These are phyloP conservation scores for Irpex sp. DNA, from an alignment of 1,284 basidiomycete genomes.

Conservation along the genomic window DNA sequence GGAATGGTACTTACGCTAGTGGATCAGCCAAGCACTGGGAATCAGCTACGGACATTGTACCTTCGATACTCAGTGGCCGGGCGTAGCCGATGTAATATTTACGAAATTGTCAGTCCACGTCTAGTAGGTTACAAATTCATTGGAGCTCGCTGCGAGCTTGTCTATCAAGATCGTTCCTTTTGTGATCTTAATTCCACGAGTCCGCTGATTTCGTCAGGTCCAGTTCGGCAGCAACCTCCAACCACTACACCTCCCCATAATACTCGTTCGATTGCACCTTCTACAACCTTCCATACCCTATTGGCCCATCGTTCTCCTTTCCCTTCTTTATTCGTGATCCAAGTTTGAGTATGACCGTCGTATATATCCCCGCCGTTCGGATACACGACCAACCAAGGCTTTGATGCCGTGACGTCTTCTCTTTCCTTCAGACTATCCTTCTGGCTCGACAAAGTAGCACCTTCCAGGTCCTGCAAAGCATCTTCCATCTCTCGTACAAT, in stretches of 20 bases:
- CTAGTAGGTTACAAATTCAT: too few relatives aligned
- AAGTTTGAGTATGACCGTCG: constrained; percentile 45
- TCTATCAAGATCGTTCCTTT: not conserved
- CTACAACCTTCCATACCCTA: constrained; percentile 30
- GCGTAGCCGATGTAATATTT: too few relatives aligned
- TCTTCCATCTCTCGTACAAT: constrained; percentile 33
- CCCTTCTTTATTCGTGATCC: constrained; percentile 30
- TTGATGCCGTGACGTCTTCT: not conserved
- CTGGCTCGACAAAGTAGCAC: constrained; percentile 2
- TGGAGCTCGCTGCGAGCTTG: not conserved
- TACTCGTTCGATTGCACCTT: constrained; percentile 11
- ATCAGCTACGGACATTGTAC: too few relatives aligned
- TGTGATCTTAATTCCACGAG: constrained; percentile 9
- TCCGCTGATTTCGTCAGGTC: constrained; percentile 57
- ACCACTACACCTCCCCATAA: constrained; percentile 55
- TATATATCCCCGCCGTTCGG: constrained; percentile 69
- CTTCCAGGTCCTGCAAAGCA: constrained; percentile 12
- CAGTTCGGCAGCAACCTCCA: constrained; percentile 81
- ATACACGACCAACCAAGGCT: constrained; percentile 64
- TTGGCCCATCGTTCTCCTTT: constrained; percentile 35
- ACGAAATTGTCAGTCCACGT: too few relatives aligned
- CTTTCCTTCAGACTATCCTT: not conserved
- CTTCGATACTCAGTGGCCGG: too few relatives aligned
- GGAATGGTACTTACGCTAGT: too few relatives aligned
- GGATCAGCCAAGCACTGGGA: too few relatives aligned